These are phyloP conservation scores for Vachellia pachyceras DNA, from an alignment of 306 rosid genomes.

Conservation along the genomic window DNA sequence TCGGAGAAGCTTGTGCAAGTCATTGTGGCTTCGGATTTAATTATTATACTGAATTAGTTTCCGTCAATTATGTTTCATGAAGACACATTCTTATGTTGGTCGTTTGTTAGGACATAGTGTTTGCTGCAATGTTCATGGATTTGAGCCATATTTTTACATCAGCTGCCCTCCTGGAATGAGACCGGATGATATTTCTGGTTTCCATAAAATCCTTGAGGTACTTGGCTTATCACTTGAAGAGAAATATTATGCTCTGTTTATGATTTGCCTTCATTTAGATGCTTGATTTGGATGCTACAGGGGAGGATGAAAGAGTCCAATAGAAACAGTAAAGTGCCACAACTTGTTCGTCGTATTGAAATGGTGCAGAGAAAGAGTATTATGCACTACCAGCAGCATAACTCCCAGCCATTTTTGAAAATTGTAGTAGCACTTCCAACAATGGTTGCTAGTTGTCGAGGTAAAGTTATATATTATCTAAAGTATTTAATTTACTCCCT, in stretches of 20 bases:
- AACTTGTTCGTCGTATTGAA: slow-evolving; percentile 73
- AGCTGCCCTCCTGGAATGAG: slow-evolving; percentile 91
- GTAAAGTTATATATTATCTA: slow-evolving; percentile 49
- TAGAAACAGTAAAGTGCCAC: slow-evolving; percentile 73
- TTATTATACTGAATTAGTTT: background rate
- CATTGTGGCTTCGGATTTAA: background rate
- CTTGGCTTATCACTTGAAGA: slow-evolving; percentile 29
- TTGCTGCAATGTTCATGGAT: slow-evolving; percentile 94
- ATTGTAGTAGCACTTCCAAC: slow-evolving; percentile 93
- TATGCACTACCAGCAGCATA: slow-evolving; percentile 88
- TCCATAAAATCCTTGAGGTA: slow-evolving; percentile 89
- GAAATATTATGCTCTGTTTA: slow-evolving; percentile 20
- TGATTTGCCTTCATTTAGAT: slow-evolving; percentile 28
- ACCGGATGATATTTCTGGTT: slow-evolving; percentile 81
- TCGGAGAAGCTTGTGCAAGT: background rate
- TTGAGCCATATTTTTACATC: slow-evolving; percentile 93
- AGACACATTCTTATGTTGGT: slow-evolving; percentile 30
- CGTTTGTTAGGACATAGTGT: slow-evolving; percentile 80
- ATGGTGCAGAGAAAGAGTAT: slow-evolving; percentile 84
- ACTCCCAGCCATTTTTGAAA: slow-evolving; percentile 81
- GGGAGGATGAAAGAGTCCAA: slow-evolving; percentile 89
- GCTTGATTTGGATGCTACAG: slow-evolving; percentile 47
- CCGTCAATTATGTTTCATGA: slow-evolving; percentile 22
- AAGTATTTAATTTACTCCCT: slow-evolving; percentile 7
- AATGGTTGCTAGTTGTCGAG: slow-evolving; percentile 98